Evolutionary conservation across 305 asterid genomes (phyloP).

Genomic region (Fraxinus platypoda): DNA sequence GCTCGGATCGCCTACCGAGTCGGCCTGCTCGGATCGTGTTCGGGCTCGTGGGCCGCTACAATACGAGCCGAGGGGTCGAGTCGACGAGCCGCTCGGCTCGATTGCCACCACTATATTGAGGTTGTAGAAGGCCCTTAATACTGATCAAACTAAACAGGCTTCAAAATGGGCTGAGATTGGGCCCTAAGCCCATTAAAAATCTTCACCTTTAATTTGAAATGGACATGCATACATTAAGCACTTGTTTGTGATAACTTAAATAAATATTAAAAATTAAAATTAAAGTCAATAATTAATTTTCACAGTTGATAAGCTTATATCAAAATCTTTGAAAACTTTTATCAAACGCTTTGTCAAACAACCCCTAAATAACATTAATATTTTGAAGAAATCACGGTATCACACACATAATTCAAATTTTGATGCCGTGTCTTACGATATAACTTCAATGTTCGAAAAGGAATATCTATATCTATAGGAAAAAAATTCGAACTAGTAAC

Average conservation of each 20-base stretch:
- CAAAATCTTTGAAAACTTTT: too few species aligned
- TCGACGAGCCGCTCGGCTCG: too few species aligned
- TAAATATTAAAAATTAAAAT: too few species aligned
- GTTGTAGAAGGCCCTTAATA: neutral
- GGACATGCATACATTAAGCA: neutral
- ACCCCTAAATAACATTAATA: neutral
- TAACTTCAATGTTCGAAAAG: neutral
- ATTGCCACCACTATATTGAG: too few species aligned
- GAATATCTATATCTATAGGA: neutral
- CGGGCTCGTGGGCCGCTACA: too few species aligned
- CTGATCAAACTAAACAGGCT: neutral
- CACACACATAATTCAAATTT: neutral
- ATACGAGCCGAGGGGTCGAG: too few species aligned
- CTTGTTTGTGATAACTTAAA: too few species aligned
- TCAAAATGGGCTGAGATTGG: neutral
- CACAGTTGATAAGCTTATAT: too few species aligned
- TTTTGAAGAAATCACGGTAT: neutral
- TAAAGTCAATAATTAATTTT: too few species aligned
- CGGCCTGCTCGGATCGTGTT: too few species aligned
- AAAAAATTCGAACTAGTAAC: neutral
- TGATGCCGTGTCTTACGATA: neutral
- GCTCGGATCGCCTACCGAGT: too few species aligned
- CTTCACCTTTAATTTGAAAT: neutral
- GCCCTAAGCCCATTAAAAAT: neutral
- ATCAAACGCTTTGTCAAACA: neutral